phyloP scores from a whole-genome alignment of 1,139 yeast genomes.

The Kluyveromyces sp. region DNA sequence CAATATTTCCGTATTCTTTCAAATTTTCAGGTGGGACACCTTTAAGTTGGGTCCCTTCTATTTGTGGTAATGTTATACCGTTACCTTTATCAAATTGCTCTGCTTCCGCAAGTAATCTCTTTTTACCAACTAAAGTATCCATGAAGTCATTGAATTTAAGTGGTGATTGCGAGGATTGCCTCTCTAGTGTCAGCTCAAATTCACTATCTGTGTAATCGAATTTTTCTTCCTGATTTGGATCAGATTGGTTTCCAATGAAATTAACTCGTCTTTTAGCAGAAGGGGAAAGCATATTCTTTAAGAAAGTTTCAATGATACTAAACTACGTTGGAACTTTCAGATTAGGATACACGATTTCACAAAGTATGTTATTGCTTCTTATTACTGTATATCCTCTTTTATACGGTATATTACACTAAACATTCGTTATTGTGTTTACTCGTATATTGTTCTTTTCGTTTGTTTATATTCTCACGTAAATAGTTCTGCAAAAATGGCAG shows the following conservation, averaged over 20 bases:
- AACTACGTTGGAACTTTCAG: no score
- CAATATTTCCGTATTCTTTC: neutral
- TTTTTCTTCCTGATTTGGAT: slow-evolving; percentile 10
- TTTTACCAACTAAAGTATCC: slow-evolving; percentile 15
- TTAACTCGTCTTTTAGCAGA: neutral
- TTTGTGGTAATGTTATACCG: slow-evolving; percentile 8
- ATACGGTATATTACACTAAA: no score
- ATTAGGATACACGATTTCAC: no score
- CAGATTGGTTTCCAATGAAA: neutral
- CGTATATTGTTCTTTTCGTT: no score
- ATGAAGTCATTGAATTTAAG: slow-evolving; percentile 12
- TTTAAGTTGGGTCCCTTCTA: slow-evolving; percentile 3
- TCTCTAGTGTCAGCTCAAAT: slow-evolving; percentile 10
- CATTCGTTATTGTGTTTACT: no score
- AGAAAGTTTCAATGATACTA: no score
- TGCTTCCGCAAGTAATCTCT: slow-evolving; percentile 18
- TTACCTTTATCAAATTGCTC: slow-evolving; percentile 14
- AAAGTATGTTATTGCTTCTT: no score
- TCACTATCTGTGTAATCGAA: slow-evolving; percentile 15
- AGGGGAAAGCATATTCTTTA: neutral
- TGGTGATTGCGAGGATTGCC: slow-evolving; percentile 7
- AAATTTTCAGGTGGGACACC: neutral
- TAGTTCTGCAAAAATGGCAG: no score
- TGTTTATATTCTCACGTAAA: no score
- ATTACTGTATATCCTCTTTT: no score